Conservation (phyloP, 2,329 filamentous ascomycete species). For the Geosmithia morbida region DNA sequence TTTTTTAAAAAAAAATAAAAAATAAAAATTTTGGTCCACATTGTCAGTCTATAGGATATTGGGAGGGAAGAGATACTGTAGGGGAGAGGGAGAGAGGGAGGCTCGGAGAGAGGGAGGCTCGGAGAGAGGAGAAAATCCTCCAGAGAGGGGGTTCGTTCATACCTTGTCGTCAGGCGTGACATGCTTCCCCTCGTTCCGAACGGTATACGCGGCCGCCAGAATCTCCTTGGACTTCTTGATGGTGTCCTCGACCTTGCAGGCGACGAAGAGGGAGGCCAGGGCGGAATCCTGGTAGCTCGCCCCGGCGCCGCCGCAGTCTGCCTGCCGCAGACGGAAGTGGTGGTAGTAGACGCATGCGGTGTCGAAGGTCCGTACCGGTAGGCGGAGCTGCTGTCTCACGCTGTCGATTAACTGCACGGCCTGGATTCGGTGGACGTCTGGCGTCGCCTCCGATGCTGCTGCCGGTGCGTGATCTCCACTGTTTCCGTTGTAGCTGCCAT, state of each 20-base stretch:
- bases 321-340: slow-evolving; percentile 61
- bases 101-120: no score
- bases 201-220: slow-evolving; percentile 76
- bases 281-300: slow-evolving; percentile 82
- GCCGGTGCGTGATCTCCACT: no score
- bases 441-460: slow-evolving; percentile 44
- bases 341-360: slow-evolving; percentile 90
- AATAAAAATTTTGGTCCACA: no score
- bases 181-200: slow-evolving; percentile 53
- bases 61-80: not conserved
- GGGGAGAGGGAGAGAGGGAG: not conserved
- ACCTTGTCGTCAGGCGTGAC: slow-evolving; percentile 73
- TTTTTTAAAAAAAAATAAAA: no score
- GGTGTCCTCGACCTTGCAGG: slow-evolving; percentile 96
- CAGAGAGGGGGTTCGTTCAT: no score
- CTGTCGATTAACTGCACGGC: slow-evolving; percentile 83
- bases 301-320: slow-evolving; percentile 70
- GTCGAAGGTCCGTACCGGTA: slow-evolving; percentile 82
- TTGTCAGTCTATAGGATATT: no score
- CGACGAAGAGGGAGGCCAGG: slow-evolving; percentile 75
- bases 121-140: no score
- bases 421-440: slow-evolving; percentile 65
- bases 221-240: slow-evolving; percentile 94
- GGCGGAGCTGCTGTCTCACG: slow-evolving; percentile 60
- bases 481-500: not conserved